phyloP scores from a whole-genome alignment of 2,329 filamentous ascomycete species.

The Ambrosiella beaveri region DNA sequence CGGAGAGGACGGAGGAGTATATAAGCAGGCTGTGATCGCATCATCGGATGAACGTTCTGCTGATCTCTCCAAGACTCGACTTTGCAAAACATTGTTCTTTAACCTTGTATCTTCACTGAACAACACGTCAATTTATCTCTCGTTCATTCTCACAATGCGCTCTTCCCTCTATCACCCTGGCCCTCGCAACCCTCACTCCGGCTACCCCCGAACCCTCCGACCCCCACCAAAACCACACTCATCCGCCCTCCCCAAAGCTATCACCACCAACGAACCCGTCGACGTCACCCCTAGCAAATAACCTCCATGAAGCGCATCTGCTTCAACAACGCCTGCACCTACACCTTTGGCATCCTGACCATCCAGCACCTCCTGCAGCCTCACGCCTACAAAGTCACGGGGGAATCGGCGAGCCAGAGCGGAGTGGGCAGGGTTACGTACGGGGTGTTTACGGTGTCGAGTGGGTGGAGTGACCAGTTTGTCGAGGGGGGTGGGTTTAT shows the following conservation, averaged over 20 bases:
- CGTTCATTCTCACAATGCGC: background rate
- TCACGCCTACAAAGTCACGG: background rate
- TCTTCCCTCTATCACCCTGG: background rate
- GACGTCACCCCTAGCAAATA: constrained; percentile 26
- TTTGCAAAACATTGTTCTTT: background rate
- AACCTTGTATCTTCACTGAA: background rate
- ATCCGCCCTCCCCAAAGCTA: background rate
- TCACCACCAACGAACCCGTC: constrained; percentile 13
- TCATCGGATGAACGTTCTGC: no score
- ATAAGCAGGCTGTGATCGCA: no score
- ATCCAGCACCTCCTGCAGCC: constrained; percentile 15
- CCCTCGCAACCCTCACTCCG: background rate
- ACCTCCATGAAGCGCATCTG: constrained; percentile 24
- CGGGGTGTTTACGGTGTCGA: constrained; percentile 33
- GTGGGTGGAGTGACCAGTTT: constrained; percentile 39
- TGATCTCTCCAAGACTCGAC: background rate
- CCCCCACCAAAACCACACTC: background rate
- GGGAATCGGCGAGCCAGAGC: background rate
- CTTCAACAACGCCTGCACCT: constrained; percentile 24
- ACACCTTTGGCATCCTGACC: constrained; percentile 28
- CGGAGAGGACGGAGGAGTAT: no score
- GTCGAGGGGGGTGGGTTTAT: constrained; percentile 36
- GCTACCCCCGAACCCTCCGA: background rate
- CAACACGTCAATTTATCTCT: background rate
- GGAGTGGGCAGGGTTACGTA: constrained; percentile 19